A percentile compares a stretch with the other conserved stretches of the same genome.
phyloP scores from a whole-genome alignment of 139 green algal species.

The Haematococcus lacustris region DNA sequence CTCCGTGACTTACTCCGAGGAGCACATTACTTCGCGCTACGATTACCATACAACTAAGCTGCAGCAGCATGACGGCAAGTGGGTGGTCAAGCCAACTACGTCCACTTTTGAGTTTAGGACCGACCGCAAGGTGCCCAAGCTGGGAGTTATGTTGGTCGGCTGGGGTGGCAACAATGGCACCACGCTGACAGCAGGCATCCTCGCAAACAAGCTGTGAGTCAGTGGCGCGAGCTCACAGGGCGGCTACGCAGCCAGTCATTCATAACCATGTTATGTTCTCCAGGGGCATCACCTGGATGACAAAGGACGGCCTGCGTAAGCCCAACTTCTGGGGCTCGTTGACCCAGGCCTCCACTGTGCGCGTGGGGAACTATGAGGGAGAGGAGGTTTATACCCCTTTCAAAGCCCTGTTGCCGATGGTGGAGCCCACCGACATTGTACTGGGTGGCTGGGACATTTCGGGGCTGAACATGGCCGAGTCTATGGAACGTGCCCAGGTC shows the following conservation, averaged over 20 bases:
- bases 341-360: conserved; percentile 90
- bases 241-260: too few relatives aligned
- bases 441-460: conserved; percentile 98
- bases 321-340: conserved; percentile 98
- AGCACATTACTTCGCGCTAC: conserved; percentile 77
- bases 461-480: conserved; percentile 84
- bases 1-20: conserved; percentile 76
- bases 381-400: conserved; percentile 94
- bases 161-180: conserved; percentile 97
- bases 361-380: conserved; percentile 88
- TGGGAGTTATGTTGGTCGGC: conserved; percentile 97
- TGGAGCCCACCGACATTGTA: conserved; percentile 93
- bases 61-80: conserved; percentile 54
- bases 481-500: conserved; percentile 86
- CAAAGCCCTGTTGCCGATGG: conserved; percentile 83
- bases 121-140: conserved; percentile 81
- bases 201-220: conserved; percentile 95
- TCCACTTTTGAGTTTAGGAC: conserved; percentile 82
- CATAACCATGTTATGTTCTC: not conserved
- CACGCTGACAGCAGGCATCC: conserved; percentile 89
- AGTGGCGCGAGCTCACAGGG: too few relatives aligned
- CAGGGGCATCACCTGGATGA: conserved; percentile 97
- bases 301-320: conserved; percentile 90
- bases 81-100: conserved; percentile 64
- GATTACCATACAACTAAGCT: conserved; percentile 80